Conservation (phyloP, 169 alveolate species). For the Theileria luwenshuni region DNA sequence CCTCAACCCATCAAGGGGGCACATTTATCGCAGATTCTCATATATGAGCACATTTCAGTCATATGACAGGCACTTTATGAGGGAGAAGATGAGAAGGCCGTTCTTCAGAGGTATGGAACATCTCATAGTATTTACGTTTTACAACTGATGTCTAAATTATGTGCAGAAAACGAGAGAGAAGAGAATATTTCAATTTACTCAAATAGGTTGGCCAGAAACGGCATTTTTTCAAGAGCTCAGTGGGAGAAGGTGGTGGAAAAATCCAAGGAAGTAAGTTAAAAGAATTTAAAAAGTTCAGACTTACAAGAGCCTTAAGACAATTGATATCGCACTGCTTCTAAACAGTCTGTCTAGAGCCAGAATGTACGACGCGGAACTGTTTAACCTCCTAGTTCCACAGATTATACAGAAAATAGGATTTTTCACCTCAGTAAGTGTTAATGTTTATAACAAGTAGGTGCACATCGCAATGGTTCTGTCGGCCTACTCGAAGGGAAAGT, state of each 20-base stretch:
- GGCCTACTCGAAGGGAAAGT: slow-evolving; percentile 64
- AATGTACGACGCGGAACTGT: slow-evolving; percentile 33
- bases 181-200: slow-evolving; percentile 21
- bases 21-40: not conserved
- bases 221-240: not conserved
- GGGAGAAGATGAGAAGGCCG: slow-evolving; percentile 12
- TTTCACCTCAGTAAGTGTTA: slow-evolving; percentile 39
- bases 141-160: not conserved
- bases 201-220: slow-evolving; percentile 31
- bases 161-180: not conserved
- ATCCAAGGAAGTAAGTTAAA: slow-evolving; percentile 10
- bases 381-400: slow-evolving; percentile 19
- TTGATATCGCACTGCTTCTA: slow-evolving; percentile 58
- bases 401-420: slow-evolving; percentile 21
- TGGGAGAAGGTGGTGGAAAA: slow-evolving; percentile 22
- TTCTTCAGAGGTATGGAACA: not conserved
- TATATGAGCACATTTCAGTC: slow-evolving; percentile 3
- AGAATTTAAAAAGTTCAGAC: slow-evolving; percentile 7
- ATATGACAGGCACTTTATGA: not conserved
- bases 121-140: not conserved
- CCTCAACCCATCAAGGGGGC: too few relatives aligned
- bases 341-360: slow-evolving; percentile 57
- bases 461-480: slow-evolving; percentile 70
- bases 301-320: slow-evolving; percentile 37
- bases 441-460: not conserved